Evolutionary conservation across 1,139 yeast genomes (phyloP), one percentile per base, ranked within the genome.

Genomic region (Saccharomyces hybrid): DNA sequence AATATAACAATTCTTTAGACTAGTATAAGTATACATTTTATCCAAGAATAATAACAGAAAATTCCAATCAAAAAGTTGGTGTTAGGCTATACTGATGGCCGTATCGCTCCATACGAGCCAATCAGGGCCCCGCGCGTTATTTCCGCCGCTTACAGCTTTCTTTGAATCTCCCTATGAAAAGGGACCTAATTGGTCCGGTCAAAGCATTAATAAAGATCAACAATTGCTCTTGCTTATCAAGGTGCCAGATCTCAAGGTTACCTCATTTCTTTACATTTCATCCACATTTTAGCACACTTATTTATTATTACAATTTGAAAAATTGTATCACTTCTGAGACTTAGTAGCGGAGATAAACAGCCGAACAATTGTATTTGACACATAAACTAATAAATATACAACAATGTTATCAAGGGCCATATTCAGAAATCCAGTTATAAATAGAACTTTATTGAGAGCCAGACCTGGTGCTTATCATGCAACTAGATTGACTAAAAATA

Each of bases 401-500:
- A 48, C 38, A 16, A 67, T 68, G 71, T 59, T 68, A 52, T 66
- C 70, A 54, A 67, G 70, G 66, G 58, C 61, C 53, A 47, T 67
- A 48, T 64, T 66, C 53, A 67, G 65, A 62, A 58, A 56, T 41
- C 63, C 62, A 48, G 56, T 59, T 28, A 56, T 61, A 50, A 59
- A 59, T 50, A 62, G 67, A 60, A 59, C 64, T 46, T 54, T 64
- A 38, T 50, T 62, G 49, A 38, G 44, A 9, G 44, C 44, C 23
- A 50, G 50, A 46, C 52, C 52, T 47, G 56, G 49, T 20, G 52
- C 52, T 9, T 48, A 52, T 28, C 50, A 53, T 31, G 53, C 54
- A 27, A 61, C 62, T 54, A 60, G 59, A 47, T 50, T 57, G 50
- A 28, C 54, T 14, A 59, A 53, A 41, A 51, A 54, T 14, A 50